Evolutionary conservation across 169 alveolate species (phyloP).

Genomic region (Cryptosporidium bovis): DNA sequence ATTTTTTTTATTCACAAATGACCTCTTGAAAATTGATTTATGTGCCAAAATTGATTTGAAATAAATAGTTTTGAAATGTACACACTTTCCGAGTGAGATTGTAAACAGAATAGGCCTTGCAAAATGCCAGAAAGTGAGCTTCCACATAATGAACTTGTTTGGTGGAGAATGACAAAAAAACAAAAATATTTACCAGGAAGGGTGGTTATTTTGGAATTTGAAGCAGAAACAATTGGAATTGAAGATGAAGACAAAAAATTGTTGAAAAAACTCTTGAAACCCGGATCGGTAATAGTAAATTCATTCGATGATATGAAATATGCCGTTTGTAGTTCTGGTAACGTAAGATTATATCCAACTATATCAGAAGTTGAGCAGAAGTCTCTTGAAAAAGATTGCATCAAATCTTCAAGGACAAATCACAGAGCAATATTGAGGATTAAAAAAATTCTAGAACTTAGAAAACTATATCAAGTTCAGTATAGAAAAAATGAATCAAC

Average conservation of each 20-base stretch:
- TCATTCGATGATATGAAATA: conserved; percentile 73
- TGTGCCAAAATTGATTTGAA: too few species aligned
- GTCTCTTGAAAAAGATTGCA: conserved; percentile 56
- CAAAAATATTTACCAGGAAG: conserved; percentile 73
- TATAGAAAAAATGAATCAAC: conserved; percentile 7
- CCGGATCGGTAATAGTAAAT: conserved; percentile 35
- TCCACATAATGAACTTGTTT: conserved; percentile 63
- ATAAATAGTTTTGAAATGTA: too few species aligned
- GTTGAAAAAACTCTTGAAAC: conserved; percentile 10
- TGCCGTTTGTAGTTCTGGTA: conserved; percentile 58
- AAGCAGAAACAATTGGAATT: conserved; percentile 60
- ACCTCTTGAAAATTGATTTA: too few species aligned
- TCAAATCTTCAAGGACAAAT: conserved; percentile 34
- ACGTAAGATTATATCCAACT: conserved; percentile 49
- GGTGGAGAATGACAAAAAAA: conserved; percentile 75
- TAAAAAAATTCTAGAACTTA: conserved; percentile 61
- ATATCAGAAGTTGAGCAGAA: conserved; percentile 49
- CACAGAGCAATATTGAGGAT: conserved; percentile 56
- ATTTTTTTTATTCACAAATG: too few species aligned
- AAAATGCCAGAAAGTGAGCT: conserved; percentile 44
- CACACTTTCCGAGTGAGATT: too few species aligned
- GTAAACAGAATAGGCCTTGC: too few species aligned
- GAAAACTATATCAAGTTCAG: conserved; percentile 50
- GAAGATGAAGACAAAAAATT: conserved; percentile 63
- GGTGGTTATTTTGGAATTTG: conserved; percentile 35